Conservation (phyloP, 1,139 yeast species). For the Hemisphaericaspora subhashii region DNA sequence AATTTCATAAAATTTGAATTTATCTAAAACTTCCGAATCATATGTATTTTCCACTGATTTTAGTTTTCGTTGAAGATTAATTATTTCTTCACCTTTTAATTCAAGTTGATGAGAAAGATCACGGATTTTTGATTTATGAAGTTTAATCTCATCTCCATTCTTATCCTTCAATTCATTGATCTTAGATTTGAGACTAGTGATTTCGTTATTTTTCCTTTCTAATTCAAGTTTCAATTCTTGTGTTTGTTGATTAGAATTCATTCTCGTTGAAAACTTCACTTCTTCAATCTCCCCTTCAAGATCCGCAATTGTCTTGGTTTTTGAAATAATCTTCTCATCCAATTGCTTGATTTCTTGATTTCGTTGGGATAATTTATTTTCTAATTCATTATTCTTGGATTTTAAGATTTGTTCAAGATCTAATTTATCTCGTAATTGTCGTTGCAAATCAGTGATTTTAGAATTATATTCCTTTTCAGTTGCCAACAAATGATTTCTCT, state of each 20-base stretch:
- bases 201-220: slow-evolving; percentile 1
- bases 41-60: not conserved
- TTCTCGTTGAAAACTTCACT: not conserved
- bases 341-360: slow-evolving; percentile 1
- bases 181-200: slow-evolving; percentile 2
- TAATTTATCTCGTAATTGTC: slow-evolving; percentile 5
- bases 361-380: not conserved
- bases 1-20: slow-evolving; percentile 8
- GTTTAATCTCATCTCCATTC: not conserved
- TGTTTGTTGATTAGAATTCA: not conserved
- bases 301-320: not conserved
- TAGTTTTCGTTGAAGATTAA: not conserved
- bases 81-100: not conserved
- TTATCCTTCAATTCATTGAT: not conserved
- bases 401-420: slow-evolving; percentile 4
- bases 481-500: slow-evolving; percentile 1
- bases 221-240: not conserved
- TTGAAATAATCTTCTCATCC: not conserved
- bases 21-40: slow-evolving; percentile 2
- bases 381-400: slow-evolving; percentile 4
- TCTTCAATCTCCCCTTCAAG: slow-evolving; percentile 4
- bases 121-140: not conserved
- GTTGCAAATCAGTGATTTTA: slow-evolving; percentile 3
- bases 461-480: not conserved
- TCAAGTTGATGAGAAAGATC: not conserved